phyloP scores from a whole-genome alignment of 2,329 filamentous ascomycete genomes.

The Fusarium nurragi region DNA sequence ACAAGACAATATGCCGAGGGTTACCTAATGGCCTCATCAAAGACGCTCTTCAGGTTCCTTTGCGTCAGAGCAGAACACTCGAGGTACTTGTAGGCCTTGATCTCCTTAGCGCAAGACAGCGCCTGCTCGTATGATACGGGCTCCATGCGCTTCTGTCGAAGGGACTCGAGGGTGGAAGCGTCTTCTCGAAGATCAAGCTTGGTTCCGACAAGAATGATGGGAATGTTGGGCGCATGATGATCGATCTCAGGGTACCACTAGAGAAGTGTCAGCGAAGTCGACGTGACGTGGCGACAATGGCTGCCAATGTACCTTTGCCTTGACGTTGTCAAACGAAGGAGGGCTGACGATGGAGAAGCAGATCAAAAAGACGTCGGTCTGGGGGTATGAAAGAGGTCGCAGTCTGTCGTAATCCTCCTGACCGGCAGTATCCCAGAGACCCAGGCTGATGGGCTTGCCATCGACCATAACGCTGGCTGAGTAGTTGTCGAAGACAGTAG shows the following conservation, averaged over 20 bases:
- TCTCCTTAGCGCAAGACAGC: slow-evolving; percentile 88
- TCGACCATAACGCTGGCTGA: slow-evolving; percentile 99
- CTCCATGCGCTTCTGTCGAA: slow-evolving; percentile 93
- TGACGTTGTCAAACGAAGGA: slow-evolving; percentile 98
- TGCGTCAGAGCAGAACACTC: slow-evolving; percentile 98
- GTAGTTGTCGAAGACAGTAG: slow-evolving; percentile 99
- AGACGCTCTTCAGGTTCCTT: slow-evolving; percentile 96
- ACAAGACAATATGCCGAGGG: slow-evolving; percentile 45
- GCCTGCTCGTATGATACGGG: slow-evolving; percentile 97
- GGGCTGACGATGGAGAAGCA: slow-evolving; percentile 99
- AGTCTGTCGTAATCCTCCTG: slow-evolving; percentile 98
- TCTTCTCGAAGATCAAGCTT: slow-evolving; percentile 97
- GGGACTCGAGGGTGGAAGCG: slow-evolving; percentile 78
- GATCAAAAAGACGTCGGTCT: slow-evolving; percentile 98
- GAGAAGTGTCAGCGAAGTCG: slow-evolving; percentile 19
- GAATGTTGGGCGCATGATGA: slow-evolving; percentile 93
- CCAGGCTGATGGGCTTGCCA: slow-evolving; percentile 95
- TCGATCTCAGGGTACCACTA: slow-evolving; percentile 98
- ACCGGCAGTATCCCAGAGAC: slow-evolving; percentile 97
- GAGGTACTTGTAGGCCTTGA: slow-evolving; percentile 95
- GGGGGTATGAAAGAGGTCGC: slow-evolving; percentile 93
- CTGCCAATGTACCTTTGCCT: slow-evolving; percentile 80
- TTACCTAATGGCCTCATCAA: slow-evolving; percentile 97
- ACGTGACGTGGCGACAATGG: background rate
- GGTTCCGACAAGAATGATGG: slow-evolving; percentile 96